Conservation (phyloP, 768 basidiomycete genomes). For the Rhizopogon sp. region DNA sequence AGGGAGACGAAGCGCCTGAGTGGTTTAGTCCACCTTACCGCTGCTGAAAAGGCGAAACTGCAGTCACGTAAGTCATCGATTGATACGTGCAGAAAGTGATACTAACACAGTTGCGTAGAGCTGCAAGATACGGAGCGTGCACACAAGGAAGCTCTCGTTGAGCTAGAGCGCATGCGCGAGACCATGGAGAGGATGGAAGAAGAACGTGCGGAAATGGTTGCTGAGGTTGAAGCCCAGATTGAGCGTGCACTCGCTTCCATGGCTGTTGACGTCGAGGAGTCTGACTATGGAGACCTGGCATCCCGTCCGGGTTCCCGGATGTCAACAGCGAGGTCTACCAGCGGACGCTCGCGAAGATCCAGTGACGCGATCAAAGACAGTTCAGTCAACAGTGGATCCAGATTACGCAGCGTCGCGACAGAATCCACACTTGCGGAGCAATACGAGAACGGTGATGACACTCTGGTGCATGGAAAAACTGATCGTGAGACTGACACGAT, state of each 20-base stretch:
- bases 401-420: slow-evolving; percentile 68
- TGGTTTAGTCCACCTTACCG: slow-evolving; percentile 70
- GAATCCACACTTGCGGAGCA: slow-evolving; percentile 78
- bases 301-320: slow-evolving; percentile 66
- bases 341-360: slow-evolving; percentile 50
- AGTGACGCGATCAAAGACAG: slow-evolving; percentile 54
- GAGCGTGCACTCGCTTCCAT: slow-evolving; percentile 82
- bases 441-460: slow-evolving; percentile 43
- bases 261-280: slow-evolving; percentile 72
- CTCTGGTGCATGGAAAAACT: slow-evolving; percentile 28
- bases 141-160: slow-evolving; percentile 73
- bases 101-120: slow-evolving; percentile 38
- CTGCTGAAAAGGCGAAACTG: slow-evolving; percentile 73
- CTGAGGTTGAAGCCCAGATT: slow-evolving; percentile 91
- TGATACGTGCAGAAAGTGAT: neutral
- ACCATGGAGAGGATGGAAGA: slow-evolving; percentile 86
- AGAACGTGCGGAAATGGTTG: slow-evolving; percentile 85
- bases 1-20: slow-evolving; percentile 82
- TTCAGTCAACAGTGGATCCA: slow-evolving; percentile 20
- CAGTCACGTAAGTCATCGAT: slow-evolving; percentile 59
- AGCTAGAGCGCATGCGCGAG: slow-evolving; percentile 78
- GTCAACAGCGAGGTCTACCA: slow-evolving; percentile 48
- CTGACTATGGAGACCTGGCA: slow-evolving; percentile 57
- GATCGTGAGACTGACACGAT: slow-evolving; percentile 50
- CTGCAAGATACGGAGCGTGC: slow-evolving; percentile 77